Evolutionary conservation across 352 stramenopile genomes (phyloP), one percentile per base, ranked within the genome.

Genomic region (Blastocystis sp.): DNA sequence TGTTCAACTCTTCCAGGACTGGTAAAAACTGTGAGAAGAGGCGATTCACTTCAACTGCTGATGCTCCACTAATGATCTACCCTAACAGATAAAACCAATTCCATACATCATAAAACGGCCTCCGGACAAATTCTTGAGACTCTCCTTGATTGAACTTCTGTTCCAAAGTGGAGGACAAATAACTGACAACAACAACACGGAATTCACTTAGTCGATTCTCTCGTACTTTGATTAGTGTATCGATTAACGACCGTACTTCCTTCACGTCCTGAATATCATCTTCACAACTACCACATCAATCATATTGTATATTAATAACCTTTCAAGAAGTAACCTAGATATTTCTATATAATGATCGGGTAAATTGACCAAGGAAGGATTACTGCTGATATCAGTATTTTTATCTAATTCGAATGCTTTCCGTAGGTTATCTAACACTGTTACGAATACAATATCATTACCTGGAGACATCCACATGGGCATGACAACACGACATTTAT

Each of bases 401-500:
- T n/a, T 66, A 42, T 84, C 73, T 56, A 35, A 56, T 40, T 84
- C 73, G 6, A 84, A 27, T n/a, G 53, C n/a, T 24, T 11, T 51
- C n/a, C 44, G 24, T 15, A 84, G 40, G 42, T 84, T 53, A 24
- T 44, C 73, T 84, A n/a, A 68, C 51, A 13, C 0, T 13, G n/a
- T 42, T 17, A 66, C 27, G 15, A 22, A n/a, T 6, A 33, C 22
- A 19, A 66, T 57, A 27, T 76, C 27, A 33, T 9, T 27, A 89
- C 78, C 44, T 35, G 76, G 17, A 48, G 53, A 58, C 30, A 89
- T 69, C 78, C 78, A 89, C 3, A 57, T 15, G 0, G 78, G 78
- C 54, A 89, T 78, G 51, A 89, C 54, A 51, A 89, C 76, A 68
- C 66, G 60, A 42, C 78, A 89, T 66, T 89, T 89, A 15, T 77